These are phyloP conservation scores for Lathyrus sativus DNA, from an alignment of 306 rosid genomes.

Conservation along the genomic window DNA sequence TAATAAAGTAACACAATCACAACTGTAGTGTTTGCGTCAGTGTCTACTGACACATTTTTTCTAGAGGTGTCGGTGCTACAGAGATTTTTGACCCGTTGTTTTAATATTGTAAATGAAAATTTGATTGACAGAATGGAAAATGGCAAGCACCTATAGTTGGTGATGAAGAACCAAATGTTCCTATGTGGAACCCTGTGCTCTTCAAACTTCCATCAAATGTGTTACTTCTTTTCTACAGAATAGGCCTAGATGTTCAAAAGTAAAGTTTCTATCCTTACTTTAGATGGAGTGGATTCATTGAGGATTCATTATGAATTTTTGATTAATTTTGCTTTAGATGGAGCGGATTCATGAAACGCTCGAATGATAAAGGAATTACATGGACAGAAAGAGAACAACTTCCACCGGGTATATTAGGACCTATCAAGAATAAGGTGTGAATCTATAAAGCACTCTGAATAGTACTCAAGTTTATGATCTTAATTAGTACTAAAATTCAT, in stretches of 20 bases:
- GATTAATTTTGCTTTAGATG: constrained; percentile 66
- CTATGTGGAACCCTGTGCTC: constrained; percentile 93
- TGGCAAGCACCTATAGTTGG: constrained; percentile 74
- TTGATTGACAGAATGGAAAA: constrained; percentile 61
- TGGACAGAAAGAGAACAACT: constrained; percentile 97
- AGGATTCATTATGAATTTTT: background rate
- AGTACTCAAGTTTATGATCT: background rate
- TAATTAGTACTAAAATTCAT: constrained; percentile 8
- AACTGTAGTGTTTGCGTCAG: background rate
- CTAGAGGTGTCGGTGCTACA: background rate
- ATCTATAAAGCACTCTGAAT: constrained; percentile 20
- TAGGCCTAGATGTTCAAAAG: constrained; percentile 87
- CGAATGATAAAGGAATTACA: constrained; percentile 75
- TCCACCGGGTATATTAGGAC: constrained; percentile 91
- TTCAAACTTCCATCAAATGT: constrained; percentile 83
- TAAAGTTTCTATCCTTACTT: constrained; percentile 43
- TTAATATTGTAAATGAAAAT: constrained; percentile 31
- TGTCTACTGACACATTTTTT: too few relatives aligned
- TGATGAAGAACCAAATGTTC: constrained; percentile 77
- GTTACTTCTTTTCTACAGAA: constrained; percentile 79
- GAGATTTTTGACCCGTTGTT: constrained; percentile 11
- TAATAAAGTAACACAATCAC: too few relatives aligned
- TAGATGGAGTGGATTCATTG: constrained; percentile 94
- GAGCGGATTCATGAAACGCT: constrained; percentile 95
- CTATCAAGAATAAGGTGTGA: constrained; percentile 87